A percentile compares a stretch with the other conserved stretches of the same genome.
These are phyloP conservation scores for Pouteria glomerata DNA, from an alignment of 148 eudicot species.

Conservation along the genomic window DNA sequence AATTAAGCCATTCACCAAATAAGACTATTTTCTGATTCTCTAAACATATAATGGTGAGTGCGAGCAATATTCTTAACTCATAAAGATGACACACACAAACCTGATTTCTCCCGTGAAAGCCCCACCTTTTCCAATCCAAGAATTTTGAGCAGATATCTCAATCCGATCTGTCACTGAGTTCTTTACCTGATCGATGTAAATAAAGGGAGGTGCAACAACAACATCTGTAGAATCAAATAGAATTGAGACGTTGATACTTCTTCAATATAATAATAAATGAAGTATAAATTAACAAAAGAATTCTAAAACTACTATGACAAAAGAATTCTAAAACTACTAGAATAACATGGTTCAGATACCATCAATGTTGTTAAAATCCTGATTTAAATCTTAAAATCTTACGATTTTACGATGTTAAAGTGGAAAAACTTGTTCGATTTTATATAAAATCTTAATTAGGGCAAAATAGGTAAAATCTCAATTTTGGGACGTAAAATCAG, in stretches of 20 bases:
- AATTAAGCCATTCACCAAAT: not conserved
- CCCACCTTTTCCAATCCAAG: conserved; percentile 96
- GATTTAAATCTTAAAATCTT: too few relatives aligned
- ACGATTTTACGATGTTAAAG: too few relatives aligned
- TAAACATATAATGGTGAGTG: conserved; percentile 7
- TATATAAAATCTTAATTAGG: too few relatives aligned
- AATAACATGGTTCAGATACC: too few relatives aligned
- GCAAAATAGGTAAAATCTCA: too few relatives aligned
- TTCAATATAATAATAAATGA: not conserved
- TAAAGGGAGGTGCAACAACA: conserved; percentile 90
- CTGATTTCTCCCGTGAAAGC: conserved; percentile 99
- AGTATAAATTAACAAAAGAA: not conserved
- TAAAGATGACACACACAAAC: conserved; percentile 23
- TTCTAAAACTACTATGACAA: too few relatives aligned
- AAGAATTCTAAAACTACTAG: not conserved
- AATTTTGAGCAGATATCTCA: conserved; percentile 90
- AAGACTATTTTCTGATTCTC: not conserved
- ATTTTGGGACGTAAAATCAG: too few relatives aligned
- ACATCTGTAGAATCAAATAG: conserved; percentile 57
- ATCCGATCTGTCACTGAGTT: conserved; percentile 64
- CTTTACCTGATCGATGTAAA: conserved; percentile 89
- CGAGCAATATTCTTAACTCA: not conserved
- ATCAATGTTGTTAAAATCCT: too few relatives aligned
- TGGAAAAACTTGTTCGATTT: too few relatives aligned
- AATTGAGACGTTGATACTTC: not conserved